A percentile compares a stretch with the other conserved stretches of the same genome.
Evolutionary conservation across 495 filamentous ascomycete genomes (phyloP).

Genomic region (Tuber melanosporum): DNA sequence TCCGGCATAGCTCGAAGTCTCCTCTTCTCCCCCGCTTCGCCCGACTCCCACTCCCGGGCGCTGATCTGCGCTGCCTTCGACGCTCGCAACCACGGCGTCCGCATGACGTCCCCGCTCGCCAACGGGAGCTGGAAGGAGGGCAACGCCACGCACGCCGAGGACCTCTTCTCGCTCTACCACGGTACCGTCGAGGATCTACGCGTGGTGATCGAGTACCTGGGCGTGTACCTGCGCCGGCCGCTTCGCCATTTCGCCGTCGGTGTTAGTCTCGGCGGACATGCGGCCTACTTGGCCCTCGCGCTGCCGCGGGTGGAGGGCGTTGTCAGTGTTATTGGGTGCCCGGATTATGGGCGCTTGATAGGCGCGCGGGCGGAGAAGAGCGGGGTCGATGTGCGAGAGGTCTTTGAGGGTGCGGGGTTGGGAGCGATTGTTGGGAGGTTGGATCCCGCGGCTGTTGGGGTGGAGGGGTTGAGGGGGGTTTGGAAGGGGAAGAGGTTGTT

Average conservation of each 20-base stretch:
- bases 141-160: constrained; percentile 75
- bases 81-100: constrained; percentile 78
- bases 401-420: background rate
- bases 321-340: constrained; percentile 77
- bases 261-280: constrained; percentile 80
- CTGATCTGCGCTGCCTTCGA: constrained; percentile 80
- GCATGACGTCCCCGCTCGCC: constrained; percentile 53
- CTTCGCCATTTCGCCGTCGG: constrained; percentile 66
- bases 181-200: constrained; percentile 72
- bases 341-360: constrained; percentile 56
- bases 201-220: constrained; percentile 63
- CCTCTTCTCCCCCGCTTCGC: constrained; percentile 11
- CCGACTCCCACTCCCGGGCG: constrained; percentile 42
- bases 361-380: constrained; percentile 21
- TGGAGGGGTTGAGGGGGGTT: constrained; percentile 46
- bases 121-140: constrained; percentile 75
- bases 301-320: constrained; percentile 71
- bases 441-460: constrained; percentile 44
- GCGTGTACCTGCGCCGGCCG: constrained; percentile 54
- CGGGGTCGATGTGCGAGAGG: constrained; percentile 24
- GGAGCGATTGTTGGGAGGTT: constrained; percentile 3
- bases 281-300: constrained; percentile 72
- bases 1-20: constrained; percentile 37
- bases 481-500: constrained; percentile 70
- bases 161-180: constrained; percentile 65